Evolutionary conservation across 2,329 filamentous ascomycete species (phyloP), one percentile per base, ranked within the genome.

Genomic region (Lachnum nothofagi): DNA sequence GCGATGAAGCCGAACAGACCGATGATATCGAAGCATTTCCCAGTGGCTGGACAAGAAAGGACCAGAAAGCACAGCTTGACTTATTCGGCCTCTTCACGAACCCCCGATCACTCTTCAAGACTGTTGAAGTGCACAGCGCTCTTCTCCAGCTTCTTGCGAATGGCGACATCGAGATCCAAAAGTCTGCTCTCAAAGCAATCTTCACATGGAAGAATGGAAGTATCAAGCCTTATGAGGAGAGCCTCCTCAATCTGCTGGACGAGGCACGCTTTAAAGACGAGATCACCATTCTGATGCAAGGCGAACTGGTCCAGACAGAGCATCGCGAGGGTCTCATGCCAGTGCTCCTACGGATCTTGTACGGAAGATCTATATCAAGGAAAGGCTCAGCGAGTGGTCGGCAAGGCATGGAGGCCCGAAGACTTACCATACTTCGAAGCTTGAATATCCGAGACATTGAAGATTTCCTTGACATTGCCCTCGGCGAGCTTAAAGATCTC

Each of bases 211-310:
- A 95, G 66, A 80, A 86, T 49, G 76, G 84, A 2, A 82, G 78
- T 7, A 74, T 98, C 42, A 78, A 77, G 51, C 77, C 83, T 0
- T 95, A 97, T 63, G 82, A 90, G 60, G 90, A 96, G 58, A 88
- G 91, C 58, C 70, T 98, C 20, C 78, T 89, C 53, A 91, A 89
- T 59, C 74, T 98, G 2, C 78, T 97, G 7, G 93, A 98, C 57
- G 93, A 97, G 54, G 83, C 87, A 20, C 80, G 88, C 42, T 95
- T 97, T 70, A 88, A 90, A 63, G 93, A 97, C 62, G 91, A 97
- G 65, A 77, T 98, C n/a, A 85, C 89, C 0, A 82, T 93, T 4
- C 86, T 98, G 56, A 78, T 98, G 45, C 85, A 89, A 62, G 79
- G 85, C 14, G 83, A 87, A 16, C 70, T 83, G 46, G 85, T 96